A percentile compares a stretch with the other conserved stretches of the same genome.
These are phyloP conservation scores for Xylariaceae sp. DNA, from an alignment of 2,329 filamentous ascomycete genomes.

Conservation along the genomic window DNA sequence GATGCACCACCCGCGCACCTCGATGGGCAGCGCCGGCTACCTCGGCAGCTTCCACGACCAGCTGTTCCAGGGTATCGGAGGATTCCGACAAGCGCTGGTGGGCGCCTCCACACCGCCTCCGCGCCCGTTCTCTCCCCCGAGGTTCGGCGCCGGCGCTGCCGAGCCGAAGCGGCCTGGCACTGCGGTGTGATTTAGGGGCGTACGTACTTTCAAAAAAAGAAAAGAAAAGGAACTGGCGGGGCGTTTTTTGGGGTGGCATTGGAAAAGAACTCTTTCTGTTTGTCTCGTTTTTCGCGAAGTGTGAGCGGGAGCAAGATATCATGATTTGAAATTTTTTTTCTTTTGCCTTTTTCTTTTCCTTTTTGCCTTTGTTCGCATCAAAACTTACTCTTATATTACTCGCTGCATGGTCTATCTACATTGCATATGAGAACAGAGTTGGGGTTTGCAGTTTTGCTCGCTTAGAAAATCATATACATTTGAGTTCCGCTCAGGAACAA, in stretches of 20 bases:
- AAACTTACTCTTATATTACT: too few relatives aligned
- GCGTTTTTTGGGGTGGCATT: too few relatives aligned
- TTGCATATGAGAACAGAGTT: too few relatives aligned
- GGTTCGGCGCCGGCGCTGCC: not conserved
- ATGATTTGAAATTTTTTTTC: not conserved
- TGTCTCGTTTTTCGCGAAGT: too few relatives aligned
- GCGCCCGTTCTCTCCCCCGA: conserved; percentile 5
- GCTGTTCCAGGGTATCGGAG: conserved; percentile 22
- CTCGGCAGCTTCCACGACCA: conserved; percentile 27
- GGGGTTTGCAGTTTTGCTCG: not conserved
- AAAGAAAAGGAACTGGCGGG: too few relatives aligned
- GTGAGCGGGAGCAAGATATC: too few relatives aligned
- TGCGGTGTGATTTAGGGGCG: conserved; percentile 4
- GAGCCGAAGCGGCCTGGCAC: conserved; percentile 16
- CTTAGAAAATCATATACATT: too few relatives aligned
- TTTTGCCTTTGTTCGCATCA: too few relatives aligned
- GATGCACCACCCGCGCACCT: conserved; percentile 18
- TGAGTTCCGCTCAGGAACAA: too few relatives aligned
- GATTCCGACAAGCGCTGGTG: conserved; percentile 19
- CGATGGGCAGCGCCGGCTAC: conserved; percentile 29
- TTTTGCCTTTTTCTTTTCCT: not conserved
- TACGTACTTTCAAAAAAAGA: not conserved
- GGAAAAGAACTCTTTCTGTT: too few relatives aligned
- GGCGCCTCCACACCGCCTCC: conserved; percentile 16
- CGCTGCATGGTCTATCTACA: too few relatives aligned